A percentile compares a stretch with the other conserved stretches of the same genome.
These are phyloP conservation scores for Schizochytrium sp. DNA, from an alignment of 108 stramenopile species.

Conservation along the genomic window DNA sequence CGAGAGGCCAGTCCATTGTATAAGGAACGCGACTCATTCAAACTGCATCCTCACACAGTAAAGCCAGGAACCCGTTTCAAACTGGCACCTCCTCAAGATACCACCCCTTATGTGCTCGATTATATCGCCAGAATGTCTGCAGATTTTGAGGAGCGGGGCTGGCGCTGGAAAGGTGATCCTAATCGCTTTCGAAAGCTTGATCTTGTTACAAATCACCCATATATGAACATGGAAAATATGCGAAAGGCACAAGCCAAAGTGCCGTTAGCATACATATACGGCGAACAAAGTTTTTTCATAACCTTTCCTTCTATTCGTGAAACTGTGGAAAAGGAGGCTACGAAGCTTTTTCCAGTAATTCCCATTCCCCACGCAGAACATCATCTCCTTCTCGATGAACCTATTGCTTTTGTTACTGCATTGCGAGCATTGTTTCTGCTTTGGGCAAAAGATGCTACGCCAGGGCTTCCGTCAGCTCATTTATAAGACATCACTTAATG, in stretches of 20 bases:
- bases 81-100: conserved; percentile 36
- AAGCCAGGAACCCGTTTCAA: not conserved
- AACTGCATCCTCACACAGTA: not conserved
- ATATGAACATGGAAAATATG: conserved; percentile 23
- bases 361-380: conserved; percentile 26
- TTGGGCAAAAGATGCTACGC: not conserved
- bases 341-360: conserved; percentile 25
- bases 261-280: conserved; percentile 18
- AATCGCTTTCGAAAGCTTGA: conserved; percentile 48
- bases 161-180: conserved; percentile 28
- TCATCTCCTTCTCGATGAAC: conserved; percentile 49
- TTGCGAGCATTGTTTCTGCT: not conserved
- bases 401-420: conserved; percentile 30
- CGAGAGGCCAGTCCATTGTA: not conserved
- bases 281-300: conserved; percentile 30
- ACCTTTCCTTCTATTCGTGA: not conserved
- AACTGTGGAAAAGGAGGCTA: not conserved
- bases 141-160: conserved; percentile 4
- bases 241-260: not conserved
- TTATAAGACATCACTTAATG: not conserved
- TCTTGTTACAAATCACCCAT: not conserved
- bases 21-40: not conserved
- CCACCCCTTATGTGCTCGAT: conserved; percentile 41
- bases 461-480: not conserved
- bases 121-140: conserved; percentile 30